Evolutionary conservation across 192 early-diverging fungal species (phyloP).

Genomic region (Jimgerdemannia flammicorona): DNA sequence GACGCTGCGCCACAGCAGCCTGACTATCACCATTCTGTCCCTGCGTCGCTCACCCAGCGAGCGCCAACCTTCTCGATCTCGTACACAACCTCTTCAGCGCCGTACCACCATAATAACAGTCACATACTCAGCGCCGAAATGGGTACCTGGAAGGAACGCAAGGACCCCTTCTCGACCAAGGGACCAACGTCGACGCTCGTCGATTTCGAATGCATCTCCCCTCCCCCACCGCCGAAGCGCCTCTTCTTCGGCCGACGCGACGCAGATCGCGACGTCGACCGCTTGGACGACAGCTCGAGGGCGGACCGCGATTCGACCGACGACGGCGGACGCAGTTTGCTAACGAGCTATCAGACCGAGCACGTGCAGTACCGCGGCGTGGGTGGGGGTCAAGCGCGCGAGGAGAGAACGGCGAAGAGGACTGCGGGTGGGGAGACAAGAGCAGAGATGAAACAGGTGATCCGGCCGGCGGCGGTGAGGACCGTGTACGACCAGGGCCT

Average conservation of each 20-base stretch:
- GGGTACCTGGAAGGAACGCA: conserved; percentile 16
- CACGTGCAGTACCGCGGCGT: neutral
- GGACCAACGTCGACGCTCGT: conserved; percentile 14
- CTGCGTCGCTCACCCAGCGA: neutral
- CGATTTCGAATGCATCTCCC: conserved; percentile 12
- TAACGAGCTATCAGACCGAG: neutral
- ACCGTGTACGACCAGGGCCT: neutral
- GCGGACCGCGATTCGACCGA: neutral
- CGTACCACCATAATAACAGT: neutral
- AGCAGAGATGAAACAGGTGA: neutral
- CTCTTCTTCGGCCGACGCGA: neutral
- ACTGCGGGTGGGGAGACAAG: neutral
- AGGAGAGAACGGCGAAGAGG: neutral
- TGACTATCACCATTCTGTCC: neutral
- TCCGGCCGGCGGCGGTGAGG: neutral
- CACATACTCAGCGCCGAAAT: neutral
- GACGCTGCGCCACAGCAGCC: neutral
- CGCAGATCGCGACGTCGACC: neutral
- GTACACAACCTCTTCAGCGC: neutral
- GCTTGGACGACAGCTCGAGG: neutral
- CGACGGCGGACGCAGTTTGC: neutral
- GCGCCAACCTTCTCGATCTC: neutral
- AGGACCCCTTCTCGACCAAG: conserved; percentile 14
- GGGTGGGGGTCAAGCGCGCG: neutral
- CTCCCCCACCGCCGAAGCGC: conserved; percentile 13